Evolutionary conservation across 345 rosid species (phyloP).

Genomic region (Eucalyptus caleyi): DNA sequence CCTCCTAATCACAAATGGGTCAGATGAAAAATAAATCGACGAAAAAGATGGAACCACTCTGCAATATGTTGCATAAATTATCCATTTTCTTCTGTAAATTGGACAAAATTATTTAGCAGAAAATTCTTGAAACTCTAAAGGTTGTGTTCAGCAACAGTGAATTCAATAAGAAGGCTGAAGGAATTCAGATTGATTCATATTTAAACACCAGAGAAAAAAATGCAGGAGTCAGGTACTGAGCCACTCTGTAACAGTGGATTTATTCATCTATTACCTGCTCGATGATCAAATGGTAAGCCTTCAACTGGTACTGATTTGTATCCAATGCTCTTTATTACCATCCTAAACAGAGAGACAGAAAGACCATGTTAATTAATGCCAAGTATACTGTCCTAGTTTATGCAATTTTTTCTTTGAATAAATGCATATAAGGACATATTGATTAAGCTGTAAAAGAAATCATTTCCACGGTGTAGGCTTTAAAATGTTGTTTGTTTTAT

Average conservation of each 20-base stretch:
- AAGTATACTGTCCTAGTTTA: background rate
- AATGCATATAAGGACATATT: background rate
- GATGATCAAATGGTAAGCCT: constrained; percentile 73
- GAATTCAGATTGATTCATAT: background rate
- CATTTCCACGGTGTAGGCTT: background rate
- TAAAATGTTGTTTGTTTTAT: background rate
- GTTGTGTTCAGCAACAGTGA: background rate
- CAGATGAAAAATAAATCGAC: background rate
- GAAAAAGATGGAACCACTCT: background rate
- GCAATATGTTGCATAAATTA: background rate
- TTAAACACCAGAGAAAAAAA: background rate
- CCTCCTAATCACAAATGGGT: background rate
- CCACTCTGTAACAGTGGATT: background rate
- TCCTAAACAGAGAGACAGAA: constrained; percentile 13
- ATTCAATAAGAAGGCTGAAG: background rate
- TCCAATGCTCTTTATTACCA: constrained; percentile 90
- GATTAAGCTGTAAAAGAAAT: background rate
- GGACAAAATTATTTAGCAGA: background rate
- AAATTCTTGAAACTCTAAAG: background rate
- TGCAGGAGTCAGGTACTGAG: background rate
- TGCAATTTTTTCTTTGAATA: background rate
- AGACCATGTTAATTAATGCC: background rate
- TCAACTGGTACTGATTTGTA: constrained; percentile 69
- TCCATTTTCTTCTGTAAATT: background rate
- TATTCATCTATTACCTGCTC: constrained; percentile 39